Evolutionary conservation across 2,329 filamentous ascomycete species (phyloP).

Genomic region (Talaromyces sp.): DNA sequence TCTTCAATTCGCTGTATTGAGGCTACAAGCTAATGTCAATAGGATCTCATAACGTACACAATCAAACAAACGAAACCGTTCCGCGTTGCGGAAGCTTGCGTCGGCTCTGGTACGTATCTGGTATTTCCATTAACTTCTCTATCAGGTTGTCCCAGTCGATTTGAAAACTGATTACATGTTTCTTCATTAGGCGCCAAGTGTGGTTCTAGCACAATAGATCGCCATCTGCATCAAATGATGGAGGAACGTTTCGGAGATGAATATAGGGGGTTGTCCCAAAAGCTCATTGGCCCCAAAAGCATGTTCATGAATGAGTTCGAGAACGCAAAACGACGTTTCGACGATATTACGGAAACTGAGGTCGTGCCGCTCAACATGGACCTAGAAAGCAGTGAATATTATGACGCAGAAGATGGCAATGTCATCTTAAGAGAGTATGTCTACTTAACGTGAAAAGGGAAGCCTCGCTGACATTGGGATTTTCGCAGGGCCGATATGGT

Average conservation of each 20-base stretch:
- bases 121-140: not conserved
- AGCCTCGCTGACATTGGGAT: not conserved
- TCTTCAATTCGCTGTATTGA: not conserved
- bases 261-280: not conserved
- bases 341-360: not conserved
- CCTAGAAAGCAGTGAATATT: not conserved
- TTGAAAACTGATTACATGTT: not conserved
- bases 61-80: conserved; percentile 1
- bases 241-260: not conserved
- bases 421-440: not conserved
- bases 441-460: not conserved
- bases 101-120: conserved; percentile 4
- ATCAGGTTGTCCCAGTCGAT: not conserved
- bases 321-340: not conserved
- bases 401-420: not conserved
- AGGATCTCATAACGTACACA: conserved; percentile 13
- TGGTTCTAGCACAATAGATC: conserved; percentile 9
- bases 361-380: not conserved
- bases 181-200: conserved; percentile 3
- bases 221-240: conserved; percentile 6
- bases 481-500: not conserved
- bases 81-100: conserved; percentile 3
- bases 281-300: not conserved
- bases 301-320: not conserved
- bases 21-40: not conserved